These are phyloP conservation scores for Stropharia rugosoannulata DNA, from an alignment of 768 basidiomycete species.

Conservation along the genomic window DNA sequence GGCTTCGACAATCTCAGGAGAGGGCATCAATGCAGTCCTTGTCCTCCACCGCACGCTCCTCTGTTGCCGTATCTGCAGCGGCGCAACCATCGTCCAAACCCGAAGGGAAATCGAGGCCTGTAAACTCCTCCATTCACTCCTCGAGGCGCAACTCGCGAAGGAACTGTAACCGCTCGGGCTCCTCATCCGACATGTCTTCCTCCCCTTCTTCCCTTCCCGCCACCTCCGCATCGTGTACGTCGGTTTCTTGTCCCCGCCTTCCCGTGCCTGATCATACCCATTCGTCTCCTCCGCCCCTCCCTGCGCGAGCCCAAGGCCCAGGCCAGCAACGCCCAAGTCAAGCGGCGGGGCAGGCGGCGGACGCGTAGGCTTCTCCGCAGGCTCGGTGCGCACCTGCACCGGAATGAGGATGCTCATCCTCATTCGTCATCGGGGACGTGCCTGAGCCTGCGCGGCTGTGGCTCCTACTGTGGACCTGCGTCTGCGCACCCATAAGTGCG, in stretches of 20 bases:
- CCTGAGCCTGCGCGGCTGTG: not conserved
- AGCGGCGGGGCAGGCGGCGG: conserved; percentile 19
- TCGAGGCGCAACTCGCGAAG: conserved; percentile 8
- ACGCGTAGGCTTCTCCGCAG: conserved; percentile 6
- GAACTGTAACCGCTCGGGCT: conserved; percentile 9
- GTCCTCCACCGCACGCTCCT: not conserved
- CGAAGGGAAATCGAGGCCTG: conserved; percentile 6
- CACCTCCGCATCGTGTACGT: not conserved
- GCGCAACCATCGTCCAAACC: not conserved
- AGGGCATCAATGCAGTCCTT: too few species aligned
- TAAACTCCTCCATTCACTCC: conserved; percentile 9
- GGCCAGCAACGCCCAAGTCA: conserved; percentile 1
- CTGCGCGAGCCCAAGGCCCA: not conserved
- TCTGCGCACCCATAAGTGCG: not conserved
- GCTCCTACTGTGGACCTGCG: not conserved
- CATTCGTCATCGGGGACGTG: not conserved
- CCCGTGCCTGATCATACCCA: not conserved
- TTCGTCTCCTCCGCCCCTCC: not conserved
- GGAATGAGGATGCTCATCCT: conserved; percentile 7
- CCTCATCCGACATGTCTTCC: conserved; percentile 7
- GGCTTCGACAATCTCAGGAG: too few species aligned
- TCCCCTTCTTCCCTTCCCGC: not conserved
- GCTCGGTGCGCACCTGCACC: conserved; percentile 1
- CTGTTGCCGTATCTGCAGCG: not conserved
- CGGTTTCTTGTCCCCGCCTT: not conserved